Evolutionary conservation across 371 early-diverging fungal species (phyloP).

Genomic region (Mortierella sp.): DNA sequence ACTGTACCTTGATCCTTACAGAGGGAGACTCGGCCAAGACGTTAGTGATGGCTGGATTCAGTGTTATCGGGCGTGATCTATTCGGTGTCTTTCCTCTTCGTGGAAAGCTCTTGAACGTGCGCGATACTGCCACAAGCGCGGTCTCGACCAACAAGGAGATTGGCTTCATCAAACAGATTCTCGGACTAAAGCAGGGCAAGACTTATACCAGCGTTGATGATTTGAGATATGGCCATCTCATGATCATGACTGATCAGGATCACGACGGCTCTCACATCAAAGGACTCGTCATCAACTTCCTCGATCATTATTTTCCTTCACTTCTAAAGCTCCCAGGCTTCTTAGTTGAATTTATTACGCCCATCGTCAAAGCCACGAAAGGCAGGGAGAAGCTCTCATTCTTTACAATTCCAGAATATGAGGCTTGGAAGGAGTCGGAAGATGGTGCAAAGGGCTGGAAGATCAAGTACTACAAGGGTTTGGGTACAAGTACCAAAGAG

Average conservation of each 20-base stretch:
- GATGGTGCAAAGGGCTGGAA: constrained; percentile 81
- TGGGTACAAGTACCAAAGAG: constrained; percentile 94
- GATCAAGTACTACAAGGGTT: constrained; percentile 99
- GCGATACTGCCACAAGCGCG: constrained; percentile 89
- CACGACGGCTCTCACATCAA: constrained; percentile 99
- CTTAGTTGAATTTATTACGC: constrained; percentile 99
- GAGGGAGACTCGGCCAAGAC: constrained; percentile 99
- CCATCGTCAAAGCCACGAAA: constrained; percentile 91
- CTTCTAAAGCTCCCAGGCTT: constrained; percentile 96
- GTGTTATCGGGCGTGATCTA: constrained; percentile 94
- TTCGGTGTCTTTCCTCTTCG: constrained; percentile 99
- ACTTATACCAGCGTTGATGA: constrained; percentile 81
- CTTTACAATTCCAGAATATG: constrained; percentile 98
- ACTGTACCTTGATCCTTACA: constrained; percentile 98
- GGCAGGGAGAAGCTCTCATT: constrained; percentile 80
- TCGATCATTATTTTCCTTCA: constrained; percentile 98
- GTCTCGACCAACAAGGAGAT: constrained; percentile 96
- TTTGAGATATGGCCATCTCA: constrained; percentile 97
- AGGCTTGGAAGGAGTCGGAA: constrained; percentile 85
- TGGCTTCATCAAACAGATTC: constrained; percentile 93
- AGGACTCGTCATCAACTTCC: constrained; percentile 98
- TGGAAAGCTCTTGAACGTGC: constrained; percentile 99
- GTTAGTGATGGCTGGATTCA: constrained; percentile 94
- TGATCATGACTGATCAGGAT: constrained; percentile 99
- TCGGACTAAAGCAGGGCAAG: constrained; percentile 96